Conservation (phyloP, 495 filamentous ascomycete species). For the Neurospora africana region DNA sequence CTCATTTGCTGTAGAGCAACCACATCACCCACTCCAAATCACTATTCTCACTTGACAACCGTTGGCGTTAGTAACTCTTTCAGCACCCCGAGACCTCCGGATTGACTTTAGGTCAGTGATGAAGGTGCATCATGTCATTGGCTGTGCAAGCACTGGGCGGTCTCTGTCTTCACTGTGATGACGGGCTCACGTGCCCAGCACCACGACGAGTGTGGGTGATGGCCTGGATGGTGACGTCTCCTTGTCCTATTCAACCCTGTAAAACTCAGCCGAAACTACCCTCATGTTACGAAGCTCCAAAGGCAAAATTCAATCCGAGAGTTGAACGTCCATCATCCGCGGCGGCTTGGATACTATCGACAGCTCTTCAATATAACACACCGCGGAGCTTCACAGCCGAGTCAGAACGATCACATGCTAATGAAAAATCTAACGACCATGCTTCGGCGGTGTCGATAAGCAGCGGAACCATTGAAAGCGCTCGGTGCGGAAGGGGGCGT, state of each 20-base stretch:
- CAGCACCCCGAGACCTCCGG: background rate
- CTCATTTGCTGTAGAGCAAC: background rate
- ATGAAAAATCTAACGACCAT: background rate
- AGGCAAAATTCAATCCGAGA: background rate
- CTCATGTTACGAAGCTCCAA: background rate
- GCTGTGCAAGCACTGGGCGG: background rate
- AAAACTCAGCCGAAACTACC: background rate
- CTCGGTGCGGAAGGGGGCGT: background rate
- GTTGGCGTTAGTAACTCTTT: background rate
- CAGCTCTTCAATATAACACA: background rate
- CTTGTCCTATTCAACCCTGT: background rate
- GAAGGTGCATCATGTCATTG: background rate
- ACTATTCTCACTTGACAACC: background rate
- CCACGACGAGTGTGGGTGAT: background rate
- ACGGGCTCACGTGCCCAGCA: background rate
- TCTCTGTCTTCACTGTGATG: background rate
- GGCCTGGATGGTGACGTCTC: background rate
- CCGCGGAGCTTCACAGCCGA: background rate
- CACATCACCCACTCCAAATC: background rate
- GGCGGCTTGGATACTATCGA: background rate
- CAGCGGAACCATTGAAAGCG: background rate
- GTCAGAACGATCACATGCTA: background rate
- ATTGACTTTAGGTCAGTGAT: background rate
- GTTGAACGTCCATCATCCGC: background rate
- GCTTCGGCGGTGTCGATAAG: background rate